Evolutionary conservation across 352 stramenopile genomes (phyloP).

Genomic region (Peronospora farinosa): DNA sequence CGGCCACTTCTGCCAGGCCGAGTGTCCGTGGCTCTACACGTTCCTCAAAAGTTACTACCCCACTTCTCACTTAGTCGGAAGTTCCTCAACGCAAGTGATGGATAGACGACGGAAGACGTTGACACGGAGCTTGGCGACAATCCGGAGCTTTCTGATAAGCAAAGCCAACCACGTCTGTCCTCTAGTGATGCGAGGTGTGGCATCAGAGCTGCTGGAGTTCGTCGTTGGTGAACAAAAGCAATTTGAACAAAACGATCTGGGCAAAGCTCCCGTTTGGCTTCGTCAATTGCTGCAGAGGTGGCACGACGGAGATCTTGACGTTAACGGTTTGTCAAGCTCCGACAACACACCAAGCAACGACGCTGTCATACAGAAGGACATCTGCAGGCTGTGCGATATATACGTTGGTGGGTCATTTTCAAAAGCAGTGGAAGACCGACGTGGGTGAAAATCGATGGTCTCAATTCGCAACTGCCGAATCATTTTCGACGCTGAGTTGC

Average conservation of each 20-base stretch:
- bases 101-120: conserved; percentile 32
- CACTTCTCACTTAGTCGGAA: conserved; percentile 32
- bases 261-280: conserved; percentile 15
- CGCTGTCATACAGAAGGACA: conserved; percentile 7
- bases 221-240: conserved; percentile 15
- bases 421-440: conserved; percentile 3
- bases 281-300: conserved; percentile 21
- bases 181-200: conserved; percentile 25
- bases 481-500: conserved; percentile 44
- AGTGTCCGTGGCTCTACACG: conserved; percentile 45
- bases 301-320: conserved; percentile 22
- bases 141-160: conserved; percentile 35
- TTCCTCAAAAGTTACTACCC: conserved; percentile 48
- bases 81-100: conserved; percentile 27
- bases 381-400: conserved; percentile 21
- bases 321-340: conserved; percentile 13
- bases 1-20: conserved; percentile 44
- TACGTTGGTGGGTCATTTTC: conserved; percentile 10
- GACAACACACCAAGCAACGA: conserved; percentile 20
- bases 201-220: conserved; percentile 30
- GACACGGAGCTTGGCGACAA: conserved; percentile 33
- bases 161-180: conserved; percentile 31
- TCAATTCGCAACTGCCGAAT: conserved; percentile 8
- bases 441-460: conserved; percentile 12
- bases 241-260: conserved; percentile 10